Base-by-base conservation (phyloP, 148 eudicot species). In the Spergularia bocconei region DNA sequence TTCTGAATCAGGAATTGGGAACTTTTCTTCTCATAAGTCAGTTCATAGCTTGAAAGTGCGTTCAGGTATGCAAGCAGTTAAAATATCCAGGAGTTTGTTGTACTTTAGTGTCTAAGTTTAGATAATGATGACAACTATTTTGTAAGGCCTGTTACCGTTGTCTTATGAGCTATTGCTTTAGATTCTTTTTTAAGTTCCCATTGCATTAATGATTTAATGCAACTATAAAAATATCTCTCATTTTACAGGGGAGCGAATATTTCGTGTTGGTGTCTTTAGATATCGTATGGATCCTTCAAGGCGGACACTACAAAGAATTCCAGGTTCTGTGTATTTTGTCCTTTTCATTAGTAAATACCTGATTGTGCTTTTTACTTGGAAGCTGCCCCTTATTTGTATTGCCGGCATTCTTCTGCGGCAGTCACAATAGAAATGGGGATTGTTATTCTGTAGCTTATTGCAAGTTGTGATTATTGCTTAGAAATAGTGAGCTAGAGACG, bases 251-350 rank as follows among this genome's bases (percentile, higher is more conserved):
- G 89, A 89, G 75, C 86, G 97, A 69, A 85, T 94, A 86, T 90
- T 85, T 80, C 92, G 93, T 73, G 85, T 90, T 83, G 92, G 97
- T 70, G 72, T 82, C n/a, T 85, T 77, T 65, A 84, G 93, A 70
- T 91, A 91, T 77, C 88, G 84, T 84, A 94, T 94, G 97, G 97
- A 91, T 74, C 77, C 90, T 59, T 85, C 95, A 44, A 80, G 93
- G 79, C 84, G 89, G 77, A 87, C 93, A 50, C 90, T 94, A 74
- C 93, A 86, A 59, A 84, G 95, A 68, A 87, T 91, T 77, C 66
- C 91, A 89, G 93, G 93, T 90, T 57, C 52, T 33, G 1, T 63
- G 69, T 72, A 53, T 23, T 58, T 15, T 79, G 21, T 80, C 44
- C 56, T 58, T 19, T 65, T 14, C 63, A 36, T 39, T 33, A 54